Percentiles rank a stretch among this genome's conserved stretches.
These are phyloP conservation scores for Rhodamnia rubescens DNA, from an alignment of 345 rosid species.

Conservation along the genomic window DNA sequence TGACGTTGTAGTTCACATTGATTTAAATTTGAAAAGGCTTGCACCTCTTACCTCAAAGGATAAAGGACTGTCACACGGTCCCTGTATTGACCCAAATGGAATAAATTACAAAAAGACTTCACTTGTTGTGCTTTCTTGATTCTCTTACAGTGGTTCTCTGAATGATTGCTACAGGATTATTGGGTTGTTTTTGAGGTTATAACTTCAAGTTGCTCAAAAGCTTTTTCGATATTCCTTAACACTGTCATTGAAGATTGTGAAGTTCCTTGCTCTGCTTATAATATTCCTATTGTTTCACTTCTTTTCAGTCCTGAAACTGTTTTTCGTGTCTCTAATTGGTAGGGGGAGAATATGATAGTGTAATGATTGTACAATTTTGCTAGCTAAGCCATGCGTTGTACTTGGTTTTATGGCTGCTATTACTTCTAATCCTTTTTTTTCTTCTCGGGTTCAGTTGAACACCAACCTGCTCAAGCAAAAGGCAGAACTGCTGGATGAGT, in stretches of 20 bases:
- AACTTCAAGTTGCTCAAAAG: neutral
- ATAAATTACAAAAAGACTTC: neutral
- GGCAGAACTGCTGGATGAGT: conserved; percentile 76
- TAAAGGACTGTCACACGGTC: neutral
- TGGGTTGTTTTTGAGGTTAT: neutral
- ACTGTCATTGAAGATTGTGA: neutral
- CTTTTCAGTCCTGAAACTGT: neutral
- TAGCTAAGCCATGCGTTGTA: neutral
- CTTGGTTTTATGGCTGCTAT: neutral
- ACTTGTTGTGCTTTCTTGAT: neutral
- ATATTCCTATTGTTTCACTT: neutral
- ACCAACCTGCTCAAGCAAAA: conserved; percentile 70
- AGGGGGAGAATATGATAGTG: neutral
- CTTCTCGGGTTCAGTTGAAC: conserved; percentile 49
- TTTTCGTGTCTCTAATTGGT: neutral
- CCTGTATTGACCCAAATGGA: neutral
- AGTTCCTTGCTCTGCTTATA: neutral
- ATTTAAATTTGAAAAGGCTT: neutral
- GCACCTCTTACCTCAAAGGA: neutral
- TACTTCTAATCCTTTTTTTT: neutral
- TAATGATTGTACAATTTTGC: neutral
- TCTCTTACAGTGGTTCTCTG: neutral
- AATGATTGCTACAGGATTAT: neutral
- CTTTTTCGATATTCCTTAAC: neutral
- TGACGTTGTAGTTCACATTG: neutral